These are phyloP conservation scores for Lenzites betulinus DNA, from an alignment of 768 basidiomycete species.

Conservation along the genomic window DNA sequence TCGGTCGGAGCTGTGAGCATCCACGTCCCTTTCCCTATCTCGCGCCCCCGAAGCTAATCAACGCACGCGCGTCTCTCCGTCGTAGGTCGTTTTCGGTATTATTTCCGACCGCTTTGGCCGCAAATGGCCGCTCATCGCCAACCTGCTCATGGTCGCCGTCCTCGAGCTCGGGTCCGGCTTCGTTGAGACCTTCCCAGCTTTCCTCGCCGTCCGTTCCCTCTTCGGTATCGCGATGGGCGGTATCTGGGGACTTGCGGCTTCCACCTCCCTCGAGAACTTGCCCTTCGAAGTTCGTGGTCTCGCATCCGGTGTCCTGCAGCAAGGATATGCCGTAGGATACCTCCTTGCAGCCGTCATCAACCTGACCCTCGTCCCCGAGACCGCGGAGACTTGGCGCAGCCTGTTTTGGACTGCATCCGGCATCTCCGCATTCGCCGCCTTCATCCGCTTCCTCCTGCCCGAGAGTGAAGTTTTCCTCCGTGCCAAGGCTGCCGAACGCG, in stretches of 20 bases:
- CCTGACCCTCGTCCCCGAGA: slow-evolving; percentile 53
- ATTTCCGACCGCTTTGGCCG: slow-evolving; percentile 89
- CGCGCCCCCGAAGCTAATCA: not conserved
- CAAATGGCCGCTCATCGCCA: slow-evolving; percentile 88
- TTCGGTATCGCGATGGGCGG: slow-evolving; percentile 92
- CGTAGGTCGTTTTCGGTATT: slow-evolving; percentile 71
- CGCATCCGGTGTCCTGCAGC: slow-evolving; percentile 81
- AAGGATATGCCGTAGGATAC: slow-evolving; percentile 88
- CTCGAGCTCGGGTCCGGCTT: slow-evolving; percentile 85
- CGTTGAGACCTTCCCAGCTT: slow-evolving; percentile 71
- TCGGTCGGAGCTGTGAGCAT: slow-evolving; percentile 65
- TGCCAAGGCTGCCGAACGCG: slow-evolving; percentile 57
- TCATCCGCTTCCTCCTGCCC: slow-evolving; percentile 65
- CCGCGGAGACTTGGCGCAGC: slow-evolving; percentile 56
- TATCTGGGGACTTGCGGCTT: slow-evolving; percentile 82
- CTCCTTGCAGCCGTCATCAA: slow-evolving; percentile 85
- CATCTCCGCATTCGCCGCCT: slow-evolving; percentile 68
- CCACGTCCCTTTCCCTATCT: not conserved
- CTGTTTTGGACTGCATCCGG: slow-evolving; percentile 83
- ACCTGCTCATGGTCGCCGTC: slow-evolving; percentile 67
- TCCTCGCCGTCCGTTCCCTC: slow-evolving; percentile 79
- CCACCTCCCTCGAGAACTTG: slow-evolving; percentile 86
- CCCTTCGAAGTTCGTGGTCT: slow-evolving; percentile 87
- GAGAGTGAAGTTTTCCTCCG: slow-evolving; percentile 77
- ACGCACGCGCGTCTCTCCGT: not conserved